Evolutionary conservation across 108 stramenopile genomes (phyloP).

Genomic region (Skeletonema menzelii): DNA sequence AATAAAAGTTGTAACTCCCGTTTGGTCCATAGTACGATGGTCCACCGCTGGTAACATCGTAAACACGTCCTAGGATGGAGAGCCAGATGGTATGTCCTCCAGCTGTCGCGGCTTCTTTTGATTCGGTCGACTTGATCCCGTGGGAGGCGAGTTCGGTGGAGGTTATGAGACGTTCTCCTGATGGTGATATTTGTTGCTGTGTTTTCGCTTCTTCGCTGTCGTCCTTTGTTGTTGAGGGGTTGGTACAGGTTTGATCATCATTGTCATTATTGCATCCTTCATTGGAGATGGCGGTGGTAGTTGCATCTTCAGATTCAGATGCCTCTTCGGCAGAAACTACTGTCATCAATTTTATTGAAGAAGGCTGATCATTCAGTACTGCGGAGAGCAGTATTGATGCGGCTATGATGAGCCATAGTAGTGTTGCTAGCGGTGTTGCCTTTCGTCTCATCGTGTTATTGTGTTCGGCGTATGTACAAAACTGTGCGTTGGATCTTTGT

Average conservation of each 20-base stretch:
- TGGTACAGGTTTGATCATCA: not conserved
- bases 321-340: not conserved
- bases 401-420: not conserved
- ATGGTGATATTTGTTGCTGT: not conserved
- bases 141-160: slow-evolving; percentile 25
- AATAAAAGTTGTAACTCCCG: slow-evolving; percentile 57
- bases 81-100: slow-evolving; percentile 57
- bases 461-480: too few relatives aligned
- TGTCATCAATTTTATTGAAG: not conserved
- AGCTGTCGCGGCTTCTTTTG: slow-evolving; percentile 2
- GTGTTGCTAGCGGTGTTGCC: not conserved
- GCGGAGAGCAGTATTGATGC: not conserved
- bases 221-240: not conserved
- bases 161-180: slow-evolving; percentile 19
- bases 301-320: not conserved
- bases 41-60: slow-evolving; percentile 68
- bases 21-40: slow-evolving; percentile 21
- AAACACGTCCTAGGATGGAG: slow-evolving; percentile 77
- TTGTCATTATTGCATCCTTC: not conserved
- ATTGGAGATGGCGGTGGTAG: not conserved
- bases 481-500: not conserved
- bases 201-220: not conserved
- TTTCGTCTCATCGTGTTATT: not conserved
- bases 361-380: not conserved
- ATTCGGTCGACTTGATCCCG: slow-evolving; percentile 1